phyloP scores from a whole-genome alignment of 1,139 yeast genomes.

The Scheffersomyces illinoinensis region DNA sequence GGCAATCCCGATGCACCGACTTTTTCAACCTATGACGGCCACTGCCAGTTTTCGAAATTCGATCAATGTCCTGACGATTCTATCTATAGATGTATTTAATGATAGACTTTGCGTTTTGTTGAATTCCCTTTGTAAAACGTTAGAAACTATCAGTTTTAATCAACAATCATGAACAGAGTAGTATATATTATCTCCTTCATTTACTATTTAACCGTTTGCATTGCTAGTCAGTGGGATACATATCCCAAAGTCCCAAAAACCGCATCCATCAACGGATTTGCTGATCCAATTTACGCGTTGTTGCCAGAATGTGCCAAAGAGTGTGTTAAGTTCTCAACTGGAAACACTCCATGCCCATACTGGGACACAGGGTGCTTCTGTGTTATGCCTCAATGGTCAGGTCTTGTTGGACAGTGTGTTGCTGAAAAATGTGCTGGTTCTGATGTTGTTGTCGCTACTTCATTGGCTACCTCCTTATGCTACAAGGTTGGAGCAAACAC shows the following conservation, averaged over 20 bases:
- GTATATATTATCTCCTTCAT: neutral
- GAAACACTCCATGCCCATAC: slow-evolving; percentile 49
- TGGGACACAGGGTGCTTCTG: slow-evolving; percentile 59
- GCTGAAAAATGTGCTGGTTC: slow-evolving; percentile 41
- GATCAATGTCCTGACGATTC: neutral
- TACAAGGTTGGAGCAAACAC: slow-evolving; percentile 44
- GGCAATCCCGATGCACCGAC: neutral
- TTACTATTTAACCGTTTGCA: neutral
- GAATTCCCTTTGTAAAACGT: neutral
- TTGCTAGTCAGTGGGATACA: slow-evolving; percentile 24
- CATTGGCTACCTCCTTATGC: slow-evolving; percentile 44
- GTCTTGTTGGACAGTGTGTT: slow-evolving; percentile 46
- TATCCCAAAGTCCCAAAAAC: slow-evolving; percentile 52
- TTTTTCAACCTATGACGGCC: neutral
- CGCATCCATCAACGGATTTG: slow-evolving; percentile 53
- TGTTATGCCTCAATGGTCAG: slow-evolving; percentile 51
- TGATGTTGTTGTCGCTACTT: slow-evolving; percentile 40
- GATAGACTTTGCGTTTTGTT: neutral
- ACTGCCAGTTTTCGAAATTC: neutral
- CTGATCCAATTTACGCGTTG: slow-evolving; percentile 40
- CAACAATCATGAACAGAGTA: neutral
- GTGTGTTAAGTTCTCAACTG: slow-evolving; percentile 39
- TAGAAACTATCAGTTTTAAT: neutral
- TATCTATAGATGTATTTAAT: neutral
- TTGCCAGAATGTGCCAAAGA: slow-evolving; percentile 47